These are phyloP conservation scores for Isabelozyma heimii DNA, from an alignment of 805 yeast genomes.

Conservation along the genomic window DNA sequence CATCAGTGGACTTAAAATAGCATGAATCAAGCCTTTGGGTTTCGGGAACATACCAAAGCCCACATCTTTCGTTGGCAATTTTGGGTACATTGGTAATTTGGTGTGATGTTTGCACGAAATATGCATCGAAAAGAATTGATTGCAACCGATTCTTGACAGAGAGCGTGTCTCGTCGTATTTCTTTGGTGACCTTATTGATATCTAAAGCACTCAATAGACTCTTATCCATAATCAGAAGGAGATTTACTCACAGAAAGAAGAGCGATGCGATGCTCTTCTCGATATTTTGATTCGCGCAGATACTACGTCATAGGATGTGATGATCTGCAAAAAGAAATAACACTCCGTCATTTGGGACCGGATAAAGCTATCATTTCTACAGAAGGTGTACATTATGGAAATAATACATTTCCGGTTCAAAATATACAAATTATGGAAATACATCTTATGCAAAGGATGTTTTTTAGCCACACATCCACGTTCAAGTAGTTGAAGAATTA, in stretches of 20 bases:
- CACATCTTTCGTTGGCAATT: conserved; percentile 82
- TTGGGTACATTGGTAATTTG: conserved; percentile 32
- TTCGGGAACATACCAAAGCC: conserved; percentile 70
- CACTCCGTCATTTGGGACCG: no score
- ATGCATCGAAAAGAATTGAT: conserved; percentile 65
- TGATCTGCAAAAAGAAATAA: no score
- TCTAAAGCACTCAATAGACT: background rate
- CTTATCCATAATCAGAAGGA: background rate
- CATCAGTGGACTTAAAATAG: conserved; percentile 90
- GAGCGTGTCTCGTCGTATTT: conserved; percentile 48
- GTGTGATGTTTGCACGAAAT: conserved; percentile 40
- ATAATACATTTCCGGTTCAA: no score
- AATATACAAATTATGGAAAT: no score
- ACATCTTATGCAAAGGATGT: no score
- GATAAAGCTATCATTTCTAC: no score
- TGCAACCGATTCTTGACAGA: conserved; percentile 60
- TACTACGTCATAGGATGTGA: no score
- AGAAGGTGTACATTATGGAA: no score
- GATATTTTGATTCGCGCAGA: no score
- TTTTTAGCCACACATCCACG: no score
- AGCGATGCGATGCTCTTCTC: no score
- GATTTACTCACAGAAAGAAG: background rate
- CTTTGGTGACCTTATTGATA: conserved; percentile 32
- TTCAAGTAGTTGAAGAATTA: no score
- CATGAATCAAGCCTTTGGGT: conserved; percentile 44